Percentiles rank a stretch among this genome's conserved stretches.
Evolutionary conservation across 768 basidiomycete species (phyloP).

Genomic region (Pulveroboletus frians): DNA sequence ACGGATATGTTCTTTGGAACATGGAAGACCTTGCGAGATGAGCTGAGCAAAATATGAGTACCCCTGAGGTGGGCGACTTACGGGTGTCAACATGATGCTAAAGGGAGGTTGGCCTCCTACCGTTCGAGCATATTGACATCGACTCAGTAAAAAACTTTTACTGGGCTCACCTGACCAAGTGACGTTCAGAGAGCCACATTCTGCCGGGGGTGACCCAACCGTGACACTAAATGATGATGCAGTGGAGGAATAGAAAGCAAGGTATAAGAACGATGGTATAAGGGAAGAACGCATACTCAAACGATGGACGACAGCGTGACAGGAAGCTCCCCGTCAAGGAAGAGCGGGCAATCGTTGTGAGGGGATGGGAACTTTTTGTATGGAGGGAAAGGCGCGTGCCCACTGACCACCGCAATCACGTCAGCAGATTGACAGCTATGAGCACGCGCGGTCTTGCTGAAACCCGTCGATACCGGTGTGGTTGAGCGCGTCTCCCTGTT

Average conservation of each 20-base stretch:
- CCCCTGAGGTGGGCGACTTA: slow-evolving; percentile 25
- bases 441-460: not conserved
- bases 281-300: slow-evolving; percentile 25
- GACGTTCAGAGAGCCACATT: slow-evolving; percentile 59
- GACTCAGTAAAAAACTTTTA: not conserved
- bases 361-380: slow-evolving; percentile 7
- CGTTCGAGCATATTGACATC: not conserved
- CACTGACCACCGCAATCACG: slow-evolving; percentile 8
- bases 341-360: not conserved
- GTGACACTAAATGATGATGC: slow-evolving; percentile 42
- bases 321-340: slow-evolving; percentile 8
- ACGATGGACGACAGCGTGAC: slow-evolving; percentile 13
- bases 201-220: slow-evolving; percentile 43
- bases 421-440: slow-evolving; percentile 12
- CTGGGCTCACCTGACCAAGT: slow-evolving; percentile 55
- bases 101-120: slow-evolving; percentile 58
- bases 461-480: no score
- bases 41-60: slow-evolving; percentile 2
- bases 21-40: slow-evolving; percentile 42
- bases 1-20: slow-evolving; percentile 51
- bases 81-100: slow-evolving; percentile 45
- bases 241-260: slow-evolving; percentile 18
- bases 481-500: not conserved
- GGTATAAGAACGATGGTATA: slow-evolving; percentile 21
- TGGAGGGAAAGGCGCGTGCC: not conserved